Evolutionary conservation across 2,329 filamentous ascomycete genomes (phyloP).

Genomic region (Diplodia intermedia): DNA sequence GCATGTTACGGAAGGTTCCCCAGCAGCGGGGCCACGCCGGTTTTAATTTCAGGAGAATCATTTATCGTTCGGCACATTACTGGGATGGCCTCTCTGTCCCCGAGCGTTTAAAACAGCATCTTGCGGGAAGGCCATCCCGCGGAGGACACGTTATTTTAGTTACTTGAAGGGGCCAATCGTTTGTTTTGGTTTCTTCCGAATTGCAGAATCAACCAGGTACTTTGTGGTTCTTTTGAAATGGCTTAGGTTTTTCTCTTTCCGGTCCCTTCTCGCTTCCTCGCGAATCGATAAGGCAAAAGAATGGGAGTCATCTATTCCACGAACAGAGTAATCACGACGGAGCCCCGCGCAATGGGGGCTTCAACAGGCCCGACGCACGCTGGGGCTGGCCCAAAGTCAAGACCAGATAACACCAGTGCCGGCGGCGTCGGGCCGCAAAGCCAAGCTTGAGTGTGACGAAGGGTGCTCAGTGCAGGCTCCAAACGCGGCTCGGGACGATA

Average conservation of each 20-base stretch:
- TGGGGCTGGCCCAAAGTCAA: conserved; percentile 10
- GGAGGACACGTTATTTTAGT: conserved; percentile 19
- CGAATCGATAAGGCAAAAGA: neutral
- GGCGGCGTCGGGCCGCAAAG: neutral
- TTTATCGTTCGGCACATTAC: conserved; percentile 28
- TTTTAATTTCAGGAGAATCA: conserved; percentile 20
- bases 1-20: conserved; percentile 2
- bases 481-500: neutral
- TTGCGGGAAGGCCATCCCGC: conserved; percentile 5
- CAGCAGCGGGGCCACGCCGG: neutral
- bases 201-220: conserved; percentile 38
- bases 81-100: conserved; percentile 10
- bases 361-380: neutral
- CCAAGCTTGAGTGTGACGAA: conserved; percentile 24
- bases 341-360: conserved; percentile 21
- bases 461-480: conserved; percentile 8
- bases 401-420: neutral
- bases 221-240: conserved; percentile 15
- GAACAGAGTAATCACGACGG: conserved; percentile 5
- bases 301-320: conserved; percentile 19
- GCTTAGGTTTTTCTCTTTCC: conserved; percentile 23
- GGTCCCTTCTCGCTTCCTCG: neutral
- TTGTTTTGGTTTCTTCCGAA: conserved; percentile 6
- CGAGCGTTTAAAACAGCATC: conserved; percentile 6
- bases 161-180: conserved; percentile 6